Conservation (phyloP, 352 stramenopile genomes). For the Phytopythium litorale region DNA sequence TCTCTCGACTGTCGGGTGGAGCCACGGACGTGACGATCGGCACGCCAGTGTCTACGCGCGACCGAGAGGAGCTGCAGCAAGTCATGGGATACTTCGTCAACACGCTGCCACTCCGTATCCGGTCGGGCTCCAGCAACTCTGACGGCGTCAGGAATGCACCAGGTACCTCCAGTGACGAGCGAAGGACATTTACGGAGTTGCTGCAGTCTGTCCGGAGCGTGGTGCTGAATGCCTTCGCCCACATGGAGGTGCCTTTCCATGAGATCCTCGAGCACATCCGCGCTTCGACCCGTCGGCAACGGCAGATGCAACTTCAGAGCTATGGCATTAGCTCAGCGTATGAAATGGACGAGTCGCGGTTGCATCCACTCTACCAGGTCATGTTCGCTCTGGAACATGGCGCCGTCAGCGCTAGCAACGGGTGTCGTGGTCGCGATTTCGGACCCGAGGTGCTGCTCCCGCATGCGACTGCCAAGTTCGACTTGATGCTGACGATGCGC, state of each 20-base stretch:
- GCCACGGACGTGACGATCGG: slow-evolving; percentile 46
- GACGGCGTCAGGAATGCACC: not conserved
- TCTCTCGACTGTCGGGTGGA: slow-evolving; percentile 30
- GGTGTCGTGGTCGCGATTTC: not conserved
- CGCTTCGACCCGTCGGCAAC: slow-evolving; percentile 8
- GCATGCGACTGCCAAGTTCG: slow-evolving; percentile 44
- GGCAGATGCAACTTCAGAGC: not conserved
- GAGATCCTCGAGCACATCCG: slow-evolving; percentile 43
- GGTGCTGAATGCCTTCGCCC: slow-evolving; percentile 34
- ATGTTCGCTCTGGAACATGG: slow-evolving; percentile 54
- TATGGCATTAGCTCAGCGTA: slow-evolving; percentile 4
- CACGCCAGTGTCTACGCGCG: slow-evolving; percentile 29
- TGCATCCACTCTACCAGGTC: slow-evolving; percentile 30
- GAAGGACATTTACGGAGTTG: slow-evolving; percentile 23
- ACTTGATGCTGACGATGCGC: slow-evolving; percentile 64
- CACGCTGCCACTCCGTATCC: slow-evolving; percentile 45
- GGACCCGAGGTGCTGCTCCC: slow-evolving; percentile 23
- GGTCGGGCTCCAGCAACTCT: not conserved
- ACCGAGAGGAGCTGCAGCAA: slow-evolving; percentile 17
- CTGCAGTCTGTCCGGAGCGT: slow-evolving; percentile 32
- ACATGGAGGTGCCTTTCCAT: slow-evolving; percentile 53
- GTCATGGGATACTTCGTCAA: slow-evolving; percentile 64
- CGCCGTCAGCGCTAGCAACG: not conserved
- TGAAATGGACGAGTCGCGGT: not conserved
- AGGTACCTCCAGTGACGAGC: not conserved